Conservation (phyloP, 208 protist genomes). For the Acanthamoeba culbertsoni region DNA sequence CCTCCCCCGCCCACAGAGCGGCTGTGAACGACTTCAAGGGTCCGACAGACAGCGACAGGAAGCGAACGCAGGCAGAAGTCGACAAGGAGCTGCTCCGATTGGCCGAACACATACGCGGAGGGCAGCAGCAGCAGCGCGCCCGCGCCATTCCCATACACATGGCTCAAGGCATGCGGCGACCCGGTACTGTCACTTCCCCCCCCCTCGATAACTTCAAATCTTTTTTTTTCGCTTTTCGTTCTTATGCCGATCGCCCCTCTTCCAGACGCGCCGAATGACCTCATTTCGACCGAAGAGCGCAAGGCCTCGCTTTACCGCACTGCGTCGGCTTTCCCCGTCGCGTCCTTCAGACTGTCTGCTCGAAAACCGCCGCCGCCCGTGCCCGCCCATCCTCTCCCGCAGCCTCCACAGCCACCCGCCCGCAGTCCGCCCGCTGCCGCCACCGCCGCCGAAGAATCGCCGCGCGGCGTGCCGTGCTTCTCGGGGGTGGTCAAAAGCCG, state of each 20-base stretch:
- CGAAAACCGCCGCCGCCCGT: not conserved
- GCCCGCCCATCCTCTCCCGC: not conserved
- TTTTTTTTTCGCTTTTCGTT: not conserved
- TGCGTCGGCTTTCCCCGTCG: not conserved
- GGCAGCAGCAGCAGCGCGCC: not conserved
- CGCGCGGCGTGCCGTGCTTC: not conserved
- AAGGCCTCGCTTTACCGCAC: slow-evolving; percentile 11
- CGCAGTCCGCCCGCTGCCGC: not conserved
- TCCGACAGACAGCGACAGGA: not conserved
- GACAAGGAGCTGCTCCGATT: slow-evolving; percentile 22
- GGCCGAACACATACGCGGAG: not conserved
- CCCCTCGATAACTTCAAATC: not conserved
- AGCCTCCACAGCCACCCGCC: not conserved
- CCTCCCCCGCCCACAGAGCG: not conserved
- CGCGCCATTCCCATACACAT: slow-evolving; percentile 4
- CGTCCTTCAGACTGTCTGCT: not conserved
- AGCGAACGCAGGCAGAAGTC: slow-evolving; percentile 24
- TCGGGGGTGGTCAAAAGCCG: not conserved
- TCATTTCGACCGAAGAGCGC: not conserved
- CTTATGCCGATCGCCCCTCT: not conserved
- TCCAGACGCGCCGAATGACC: not conserved
- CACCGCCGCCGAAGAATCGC: not conserved
- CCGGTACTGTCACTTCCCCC: not conserved
- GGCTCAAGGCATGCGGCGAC: not conserved
- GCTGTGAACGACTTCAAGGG: slow-evolving; percentile 8